Conservation (phyloP, 352 stramenopile genomes). For the Pseudoperonospora humuli region DNA sequence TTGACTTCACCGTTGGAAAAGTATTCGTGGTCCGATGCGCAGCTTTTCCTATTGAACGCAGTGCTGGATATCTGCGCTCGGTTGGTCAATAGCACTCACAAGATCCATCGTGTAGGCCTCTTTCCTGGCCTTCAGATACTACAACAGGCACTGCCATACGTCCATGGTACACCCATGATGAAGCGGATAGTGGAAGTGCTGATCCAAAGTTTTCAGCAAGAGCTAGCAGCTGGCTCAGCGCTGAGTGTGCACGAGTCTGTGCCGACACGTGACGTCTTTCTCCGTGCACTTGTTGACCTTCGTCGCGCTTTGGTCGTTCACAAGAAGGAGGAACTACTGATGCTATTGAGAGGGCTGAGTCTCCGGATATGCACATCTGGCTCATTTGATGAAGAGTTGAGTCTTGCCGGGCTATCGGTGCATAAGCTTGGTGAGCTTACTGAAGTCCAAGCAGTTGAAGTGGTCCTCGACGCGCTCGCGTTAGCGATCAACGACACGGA, state of each 20-base stretch:
- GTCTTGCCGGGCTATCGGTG: constrained; percentile 37
- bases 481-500: constrained; percentile 62
- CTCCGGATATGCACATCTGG: constrained; percentile 70
- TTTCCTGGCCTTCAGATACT: constrained; percentile 63
- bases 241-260: constrained; percentile 63
- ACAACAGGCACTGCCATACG: constrained; percentile 44
- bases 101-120: constrained; percentile 61
- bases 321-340: constrained; percentile 27
- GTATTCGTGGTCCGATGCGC: constrained; percentile 48
- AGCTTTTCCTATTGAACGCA: constrained; percentile 62
- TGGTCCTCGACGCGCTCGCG: constrained; percentile 49
- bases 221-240: constrained; percentile 53
- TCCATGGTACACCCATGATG: constrained; percentile 32
- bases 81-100: constrained; percentile 71
- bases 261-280: constrained; percentile 68
- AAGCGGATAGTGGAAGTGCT: constrained; percentile 50
- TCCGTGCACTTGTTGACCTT: constrained; percentile 63
- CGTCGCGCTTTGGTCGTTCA: constrained; percentile 56
- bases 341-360: constrained; percentile 42
- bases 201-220: constrained; percentile 66
- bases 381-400: constrained; percentile 60
- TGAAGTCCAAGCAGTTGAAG: constrained; percentile 46
- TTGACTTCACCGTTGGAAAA: constrained; percentile 6
- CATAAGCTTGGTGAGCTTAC: constrained; percentile 48
- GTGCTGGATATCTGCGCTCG: constrained; percentile 68